Evolutionary conservation across 1,139 yeast genomes (phyloP).

Genomic region (Suhomyces bolitotheri): DNA sequence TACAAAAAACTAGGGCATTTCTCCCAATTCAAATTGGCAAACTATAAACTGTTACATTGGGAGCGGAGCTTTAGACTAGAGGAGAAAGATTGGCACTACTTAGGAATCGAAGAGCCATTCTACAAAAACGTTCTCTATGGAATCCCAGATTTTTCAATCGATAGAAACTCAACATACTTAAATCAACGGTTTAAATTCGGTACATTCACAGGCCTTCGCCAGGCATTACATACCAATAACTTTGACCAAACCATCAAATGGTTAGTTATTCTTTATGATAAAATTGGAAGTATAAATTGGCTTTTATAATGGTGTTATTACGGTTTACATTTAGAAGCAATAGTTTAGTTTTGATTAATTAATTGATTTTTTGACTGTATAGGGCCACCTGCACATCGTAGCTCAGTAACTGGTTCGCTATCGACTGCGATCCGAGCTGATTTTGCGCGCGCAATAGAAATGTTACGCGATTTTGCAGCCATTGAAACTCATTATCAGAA

Average conservation of each 20-base stretch:
- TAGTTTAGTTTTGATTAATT: too few relatives aligned
- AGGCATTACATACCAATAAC: constrained; percentile 25
- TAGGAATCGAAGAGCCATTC: constrained; percentile 20
- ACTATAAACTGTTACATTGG: constrained; percentile 52
- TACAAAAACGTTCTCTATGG: constrained; percentile 31
- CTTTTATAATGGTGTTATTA: constrained; percentile 11
- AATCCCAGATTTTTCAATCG: constrained; percentile 17
- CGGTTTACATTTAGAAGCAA: too few relatives aligned
- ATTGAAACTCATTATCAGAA: too few relatives aligned
- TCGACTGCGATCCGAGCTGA: too few relatives aligned
- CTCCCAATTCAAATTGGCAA: constrained; percentile 56
- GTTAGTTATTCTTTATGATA: constrained; percentile 32
- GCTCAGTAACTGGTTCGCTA: too few relatives aligned
- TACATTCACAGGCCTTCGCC: constrained; percentile 28
- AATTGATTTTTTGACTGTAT: too few relatives aligned
- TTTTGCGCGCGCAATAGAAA: too few relatives aligned
- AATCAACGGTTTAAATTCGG: constrained; percentile 18
- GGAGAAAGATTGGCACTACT: constrained; percentile 26
- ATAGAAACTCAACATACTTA: constrained; percentile 10
- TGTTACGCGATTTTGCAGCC: too few relatives aligned
- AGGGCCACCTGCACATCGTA: too few relatives aligned
- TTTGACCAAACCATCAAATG: constrained; percentile 30
- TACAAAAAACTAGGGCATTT: constrained; percentile 58
- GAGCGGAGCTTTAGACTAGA: constrained; percentile 38
- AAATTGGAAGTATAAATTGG: constrained; percentile 19